Evolutionary conservation across 257 asterid genomes (phyloP).

Genomic region (Rhazya stricta): DNA sequence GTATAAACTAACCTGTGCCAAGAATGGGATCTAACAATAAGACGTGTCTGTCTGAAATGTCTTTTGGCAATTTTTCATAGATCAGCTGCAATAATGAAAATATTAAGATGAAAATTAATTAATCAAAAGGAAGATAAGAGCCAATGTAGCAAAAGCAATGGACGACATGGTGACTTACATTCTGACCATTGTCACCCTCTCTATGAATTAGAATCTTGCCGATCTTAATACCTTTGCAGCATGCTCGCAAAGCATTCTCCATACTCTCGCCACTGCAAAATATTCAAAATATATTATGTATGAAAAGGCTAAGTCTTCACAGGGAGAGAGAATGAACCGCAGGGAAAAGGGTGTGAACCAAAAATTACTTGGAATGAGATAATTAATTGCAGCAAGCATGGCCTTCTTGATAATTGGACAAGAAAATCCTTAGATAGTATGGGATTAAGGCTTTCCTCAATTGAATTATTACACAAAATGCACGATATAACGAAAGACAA

Average conservation of each 20-base stretch:
- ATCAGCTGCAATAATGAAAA: constrained; percentile 58
- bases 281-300: constrained; percentile 7
- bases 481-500: background rate
- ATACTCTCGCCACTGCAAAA: constrained; percentile 77
- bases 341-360: background rate
- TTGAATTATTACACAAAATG: background rate
- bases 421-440: background rate
- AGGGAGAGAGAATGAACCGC: constrained; percentile 6
- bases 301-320: constrained; percentile 6
- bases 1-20: constrained; percentile 76
- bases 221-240: constrained; percentile 96
- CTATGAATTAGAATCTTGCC: constrained; percentile 97
- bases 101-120: constrained; percentile 2
- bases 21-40: constrained; percentile 89
- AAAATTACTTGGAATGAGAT: background rate
- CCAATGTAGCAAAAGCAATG: background rate
- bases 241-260: constrained; percentile 95
- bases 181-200: constrained; percentile 95
- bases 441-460: background rate
- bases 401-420: background rate
- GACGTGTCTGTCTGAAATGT: constrained; percentile 90
- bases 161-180: constrained; percentile 35
- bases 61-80: constrained; percentile 87
- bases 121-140: constrained; percentile 12
- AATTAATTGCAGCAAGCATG: background rate